Evolutionary conservation across 1,139 yeast genomes (phyloP), one percentile per base, ranked within the genome.

Genomic region (Wickerhamomyces sp.): DNA sequence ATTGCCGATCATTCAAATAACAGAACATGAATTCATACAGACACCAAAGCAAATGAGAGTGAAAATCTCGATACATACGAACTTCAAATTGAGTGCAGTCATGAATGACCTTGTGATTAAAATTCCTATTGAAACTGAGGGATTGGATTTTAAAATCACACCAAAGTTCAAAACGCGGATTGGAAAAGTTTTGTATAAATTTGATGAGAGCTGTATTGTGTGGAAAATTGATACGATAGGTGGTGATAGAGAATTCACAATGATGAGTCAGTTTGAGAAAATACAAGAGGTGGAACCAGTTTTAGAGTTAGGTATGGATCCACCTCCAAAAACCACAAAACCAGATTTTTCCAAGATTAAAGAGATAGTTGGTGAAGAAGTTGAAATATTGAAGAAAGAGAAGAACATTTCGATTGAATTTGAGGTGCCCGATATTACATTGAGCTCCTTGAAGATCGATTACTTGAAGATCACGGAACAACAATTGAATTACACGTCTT

Each of bases 391-490:
- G n/a, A 36, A 32, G 18, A 31, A 26, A 16, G 35, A 30, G 15
- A 44, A 44, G 21, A 45, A 46, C 16, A 68, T 81, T 26, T 68
- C 65, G 38, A 75, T 78, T 19, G 72, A 74, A 37, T 83, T 83
- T 48, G 75, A 78, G 39, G 69, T 83, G 33, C 85, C 85, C 3
- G 78, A 82, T 51, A 70, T 74, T 48, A 72, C 88, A 5, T 73
- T 82, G 29, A 74, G 83, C 48, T 89, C 88, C 2, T 64, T 83
- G 38, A 84, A 81, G 52, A 81, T 83, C 20, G 78, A 83, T 39
- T 83, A 78, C 55, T 64, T 83, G 49, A 73, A 84, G 48, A 78
- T 83, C 35, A 73, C 74, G 35, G 93, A 83, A 52, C 77, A 79
- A 11, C 73, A 73, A 47, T 61, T 82, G 39, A 77, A 76, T 46